Evolutionary conservation across 2,329 filamentous ascomycete species (phyloP).

Genomic region (Fonsecaea erecta): DNA sequence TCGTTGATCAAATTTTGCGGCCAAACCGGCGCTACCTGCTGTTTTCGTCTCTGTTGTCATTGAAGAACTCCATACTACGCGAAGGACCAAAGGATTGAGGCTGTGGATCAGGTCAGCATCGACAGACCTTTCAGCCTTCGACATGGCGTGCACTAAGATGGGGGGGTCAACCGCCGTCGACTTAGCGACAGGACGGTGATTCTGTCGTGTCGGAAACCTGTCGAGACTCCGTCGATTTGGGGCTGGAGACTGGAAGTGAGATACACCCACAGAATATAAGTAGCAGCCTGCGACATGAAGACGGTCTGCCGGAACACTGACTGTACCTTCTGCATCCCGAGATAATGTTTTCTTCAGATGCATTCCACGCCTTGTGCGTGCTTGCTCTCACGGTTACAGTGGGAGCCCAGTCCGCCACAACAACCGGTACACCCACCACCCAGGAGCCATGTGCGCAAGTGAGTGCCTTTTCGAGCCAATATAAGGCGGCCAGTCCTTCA

Average conservation of each 20-base stretch:
- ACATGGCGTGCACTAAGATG: background rate
- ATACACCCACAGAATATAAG: background rate
- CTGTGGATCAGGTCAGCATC: background rate
- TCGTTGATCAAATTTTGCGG: background rate
- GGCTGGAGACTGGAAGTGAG: background rate
- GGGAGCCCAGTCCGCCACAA: background rate
- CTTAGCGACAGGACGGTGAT: background rate
- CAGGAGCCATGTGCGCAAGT: conserved; percentile 12
- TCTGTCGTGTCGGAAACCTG: background rate
- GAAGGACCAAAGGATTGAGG: conserved; percentile 9
- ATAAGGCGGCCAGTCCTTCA: background rate
- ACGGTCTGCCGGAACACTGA: background rate
- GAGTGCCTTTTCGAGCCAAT: conserved; percentile 1
- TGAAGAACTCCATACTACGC: background rate
- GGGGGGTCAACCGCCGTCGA: background rate
- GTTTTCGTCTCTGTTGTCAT: background rate
- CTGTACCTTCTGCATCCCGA: background rate
- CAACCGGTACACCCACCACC: background rate
- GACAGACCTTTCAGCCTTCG: background rate
- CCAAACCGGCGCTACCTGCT: background rate
- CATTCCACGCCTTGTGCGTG: background rate
- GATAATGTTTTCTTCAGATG: background rate
- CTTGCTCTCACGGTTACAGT: conserved; percentile 2
- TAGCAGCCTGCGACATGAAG: background rate
- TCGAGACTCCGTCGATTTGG: background rate